These are phyloP conservation scores for Abrus pulchellus DNA, from an alignment of 306 rosid species.

Conservation along the genomic window DNA sequence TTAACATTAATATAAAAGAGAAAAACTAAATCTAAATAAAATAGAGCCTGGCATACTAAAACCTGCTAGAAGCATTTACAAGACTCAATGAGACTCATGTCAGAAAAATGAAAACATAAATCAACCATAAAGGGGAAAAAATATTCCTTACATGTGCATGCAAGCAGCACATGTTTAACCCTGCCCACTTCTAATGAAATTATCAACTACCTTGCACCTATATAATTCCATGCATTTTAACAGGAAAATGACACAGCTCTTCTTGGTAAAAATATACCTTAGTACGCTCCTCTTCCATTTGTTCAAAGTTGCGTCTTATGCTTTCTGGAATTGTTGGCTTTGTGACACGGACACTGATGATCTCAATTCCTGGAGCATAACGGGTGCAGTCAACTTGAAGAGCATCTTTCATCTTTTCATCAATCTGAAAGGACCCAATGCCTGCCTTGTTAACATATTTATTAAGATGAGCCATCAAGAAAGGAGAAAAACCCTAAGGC, in stretches of 20 bases:
- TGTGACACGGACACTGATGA: conserved; percentile 85
- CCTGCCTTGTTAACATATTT: conserved; percentile 17
- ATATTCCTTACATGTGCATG: background rate
- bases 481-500: conserved; percentile 18
- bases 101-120: background rate
- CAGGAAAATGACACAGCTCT: conserved; percentile 36
- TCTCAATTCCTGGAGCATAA: conserved; percentile 95
- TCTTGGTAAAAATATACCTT: conserved; percentile 63
- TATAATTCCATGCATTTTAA: conserved; percentile 20
- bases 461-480: background rate
- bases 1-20: conserved; percentile 30
- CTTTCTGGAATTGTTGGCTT: conserved; percentile 88
- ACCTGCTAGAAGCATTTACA: conserved; percentile 31
- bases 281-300: conserved; percentile 97
- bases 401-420: conserved; percentile 94
- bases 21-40: conserved; percentile 6
- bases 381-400: conserved; percentile 93
- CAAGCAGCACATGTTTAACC: conserved; percentile 8
- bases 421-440: conserved; percentile 70
- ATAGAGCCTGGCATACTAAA: conserved; percentile 4
- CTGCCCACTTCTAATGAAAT: conserved; percentile 32
- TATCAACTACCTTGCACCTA: background rate
- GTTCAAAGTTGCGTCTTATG: conserved; percentile 78
- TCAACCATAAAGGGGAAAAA: conserved; percentile 14
- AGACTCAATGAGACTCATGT: background rate